These are phyloP conservation scores for Neonectria ditissima DNA, from an alignment of 2,329 filamentous ascomycete genomes.

Conservation along the genomic window DNA sequence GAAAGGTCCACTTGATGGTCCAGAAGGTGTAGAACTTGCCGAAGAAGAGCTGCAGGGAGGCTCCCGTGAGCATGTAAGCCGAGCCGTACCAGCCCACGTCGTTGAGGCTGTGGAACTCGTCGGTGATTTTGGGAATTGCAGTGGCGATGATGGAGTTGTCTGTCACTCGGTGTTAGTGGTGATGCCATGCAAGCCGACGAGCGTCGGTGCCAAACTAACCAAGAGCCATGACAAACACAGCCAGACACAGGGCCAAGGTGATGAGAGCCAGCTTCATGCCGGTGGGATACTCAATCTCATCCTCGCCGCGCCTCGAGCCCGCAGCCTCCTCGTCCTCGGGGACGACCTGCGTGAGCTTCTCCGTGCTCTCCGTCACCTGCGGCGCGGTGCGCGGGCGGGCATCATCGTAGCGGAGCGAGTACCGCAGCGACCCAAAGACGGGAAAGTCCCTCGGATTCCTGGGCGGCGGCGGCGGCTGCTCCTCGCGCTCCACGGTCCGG, in stretches of 20 bases:
- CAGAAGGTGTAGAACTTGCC: conserved; percentile 60
- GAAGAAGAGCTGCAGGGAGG: conserved; percentile 54
- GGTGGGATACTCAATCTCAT: conserved; percentile 39
- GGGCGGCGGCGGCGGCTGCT: conserved; percentile 25
- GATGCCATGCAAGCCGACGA: no score
- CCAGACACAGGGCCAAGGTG: conserved; percentile 52
- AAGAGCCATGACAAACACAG: conserved; percentile 56
- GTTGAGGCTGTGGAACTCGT: conserved; percentile 56
- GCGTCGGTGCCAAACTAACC: conserved; percentile 37
- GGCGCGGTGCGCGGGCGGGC: conserved; percentile 35
- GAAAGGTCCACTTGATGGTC: conserved; percentile 56
- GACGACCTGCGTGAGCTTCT: conserved; percentile 41
- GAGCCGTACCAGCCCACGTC: conserved; percentile 65
- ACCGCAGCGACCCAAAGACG: conserved; percentile 40
- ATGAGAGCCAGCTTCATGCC: conserved; percentile 49
- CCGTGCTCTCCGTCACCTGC: conserved; percentile 38
- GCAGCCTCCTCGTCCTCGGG: conserved; percentile 12
- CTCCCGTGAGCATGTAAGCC: conserved; percentile 56
- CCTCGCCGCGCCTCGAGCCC: not conserved
- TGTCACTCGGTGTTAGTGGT: conserved; percentile 29
- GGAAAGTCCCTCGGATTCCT: conserved; percentile 33
- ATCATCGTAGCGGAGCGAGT: conserved; percentile 40
- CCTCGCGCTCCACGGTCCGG: conserved; percentile 35
- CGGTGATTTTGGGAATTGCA: conserved; percentile 58
- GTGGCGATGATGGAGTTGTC: conserved; percentile 58